These are phyloP conservation scores for Colletotrichum navitas DNA, from an alignment of 2,329 filamentous ascomycete genomes.

Conservation along the genomic window DNA sequence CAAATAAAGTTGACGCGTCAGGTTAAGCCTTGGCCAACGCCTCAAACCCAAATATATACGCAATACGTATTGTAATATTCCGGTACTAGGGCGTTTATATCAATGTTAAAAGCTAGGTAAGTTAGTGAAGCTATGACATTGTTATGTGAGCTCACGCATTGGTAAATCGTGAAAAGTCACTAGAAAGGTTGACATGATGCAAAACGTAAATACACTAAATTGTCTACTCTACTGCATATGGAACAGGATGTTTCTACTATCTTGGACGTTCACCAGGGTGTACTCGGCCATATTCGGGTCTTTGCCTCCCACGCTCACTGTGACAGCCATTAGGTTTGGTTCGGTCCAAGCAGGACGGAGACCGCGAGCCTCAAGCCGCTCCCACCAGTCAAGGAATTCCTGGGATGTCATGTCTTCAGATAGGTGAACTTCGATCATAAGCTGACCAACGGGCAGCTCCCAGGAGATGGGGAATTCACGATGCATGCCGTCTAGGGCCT, in stretches of 20 bases:
- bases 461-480: background rate
- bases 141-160: no score
- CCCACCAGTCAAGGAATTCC: slow-evolving; percentile 43
- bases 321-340: slow-evolving; percentile 44
- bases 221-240: no score
- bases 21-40: no score
- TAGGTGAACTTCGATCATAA: slow-evolving; percentile 41
- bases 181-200: no score
- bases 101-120: no score
- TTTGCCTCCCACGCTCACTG: background rate
- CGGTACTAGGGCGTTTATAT: no score
- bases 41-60: no score
- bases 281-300: background rate
- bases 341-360: slow-evolving; percentile 44
- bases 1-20: no score
- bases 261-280: background rate
- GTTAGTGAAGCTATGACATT: no score
- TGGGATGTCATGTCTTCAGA: slow-evolving; percentile 3
- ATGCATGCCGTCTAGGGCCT: background rate
- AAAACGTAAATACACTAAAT: no score
- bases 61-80: no score
- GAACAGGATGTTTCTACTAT: background rate
- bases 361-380: slow-evolving; percentile 42
- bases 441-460: slow-evolving; percentile 42
- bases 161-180: no score